Conservation (phyloP, 805 yeast species). For the Candida tammaniensis region DNA sequence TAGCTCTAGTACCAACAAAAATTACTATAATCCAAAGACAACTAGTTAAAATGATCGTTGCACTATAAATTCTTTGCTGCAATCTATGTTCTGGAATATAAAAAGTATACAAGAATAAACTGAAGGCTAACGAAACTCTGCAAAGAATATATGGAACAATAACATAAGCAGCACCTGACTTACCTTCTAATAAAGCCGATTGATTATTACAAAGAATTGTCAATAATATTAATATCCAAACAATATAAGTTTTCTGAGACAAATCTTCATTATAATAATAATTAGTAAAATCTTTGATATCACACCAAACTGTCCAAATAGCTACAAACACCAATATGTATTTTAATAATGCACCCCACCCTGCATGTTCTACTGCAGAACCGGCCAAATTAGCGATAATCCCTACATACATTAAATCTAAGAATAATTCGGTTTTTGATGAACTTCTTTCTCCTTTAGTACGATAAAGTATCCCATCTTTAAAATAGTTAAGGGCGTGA, state of each 20-base stretch:
- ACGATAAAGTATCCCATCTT: conserved; percentile 53
- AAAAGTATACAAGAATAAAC: conserved; percentile 39
- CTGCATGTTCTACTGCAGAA: conserved; percentile 48
- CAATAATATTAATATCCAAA: conserved; percentile 52
- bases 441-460: conserved; percentile 55
- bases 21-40: conserved; percentile 53
- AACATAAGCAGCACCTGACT: conserved; percentile 39
- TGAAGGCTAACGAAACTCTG: conserved; percentile 35
- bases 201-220: conserved; percentile 53
- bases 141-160: conserved; percentile 49
- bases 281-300: conserved; percentile 60
- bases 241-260: conserved; percentile 47
- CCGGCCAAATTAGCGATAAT: conserved; percentile 59
- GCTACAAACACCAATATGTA: conserved; percentile 54
- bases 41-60: conserved; percentile 29
- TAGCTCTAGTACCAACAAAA: conserved; percentile 43
- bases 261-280: conserved; percentile 62
- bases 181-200: conserved; percentile 25
- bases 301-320: conserved; percentile 66
- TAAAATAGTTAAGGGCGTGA: conserved; percentile 59
- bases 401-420: conserved; percentile 64
- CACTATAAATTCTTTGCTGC: conserved; percentile 45
- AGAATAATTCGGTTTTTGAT: conserved; percentile 52
- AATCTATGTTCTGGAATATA: conserved; percentile 48
- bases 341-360: conserved; percentile 44